phyloP scores from a whole-genome alignment of 208 protist genomes.

The Crithidia expoeki region DNA sequence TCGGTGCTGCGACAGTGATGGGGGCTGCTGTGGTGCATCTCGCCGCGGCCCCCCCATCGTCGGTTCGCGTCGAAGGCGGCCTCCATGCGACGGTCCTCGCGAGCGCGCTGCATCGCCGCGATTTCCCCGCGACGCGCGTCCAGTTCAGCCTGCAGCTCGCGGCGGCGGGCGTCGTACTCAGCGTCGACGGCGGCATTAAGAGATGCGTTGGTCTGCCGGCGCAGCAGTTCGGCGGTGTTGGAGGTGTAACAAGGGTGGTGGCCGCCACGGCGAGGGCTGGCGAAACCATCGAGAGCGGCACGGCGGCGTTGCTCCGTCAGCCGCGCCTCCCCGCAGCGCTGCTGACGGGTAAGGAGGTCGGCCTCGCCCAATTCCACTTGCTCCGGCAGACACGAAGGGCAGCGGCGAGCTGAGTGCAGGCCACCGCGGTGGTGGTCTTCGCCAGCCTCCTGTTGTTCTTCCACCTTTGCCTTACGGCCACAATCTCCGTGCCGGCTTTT shows the following conservation, averaged over 20 bases:
- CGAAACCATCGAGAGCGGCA: slow-evolving; percentile 8
- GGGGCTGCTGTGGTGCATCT: neutral
- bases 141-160: slow-evolving; percentile 71
- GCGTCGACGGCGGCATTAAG: slow-evolving; percentile 52
- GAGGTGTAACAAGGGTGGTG: slow-evolving; percentile 22
- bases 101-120: slow-evolving; percentile 21
- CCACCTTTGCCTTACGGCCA: no score
- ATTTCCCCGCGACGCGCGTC: slow-evolving; percentile 54
- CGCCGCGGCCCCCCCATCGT: neutral
- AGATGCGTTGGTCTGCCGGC: slow-evolving; percentile 44
- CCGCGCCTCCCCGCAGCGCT: slow-evolving; percentile 48
- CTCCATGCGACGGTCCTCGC: slow-evolving; percentile 24
- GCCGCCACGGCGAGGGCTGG: slow-evolving; percentile 15
- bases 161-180: slow-evolving; percentile 63
- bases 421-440: neutral
- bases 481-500: no score
- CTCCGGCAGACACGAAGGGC: slow-evolving; percentile 64
- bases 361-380: slow-evolving; percentile 59
- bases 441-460: neutral
- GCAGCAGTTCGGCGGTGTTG: slow-evolving; percentile 78
- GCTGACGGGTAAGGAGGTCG: slow-evolving; percentile 54
- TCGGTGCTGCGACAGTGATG: slow-evolving; percentile 4
- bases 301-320: slow-evolving; percentile 37
- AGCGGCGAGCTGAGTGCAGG: slow-evolving; percentile 22
- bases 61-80: slow-evolving; percentile 13